Conservation (phyloP, 2,329 filamentous ascomycete genomes). For the Botryotinia narcissicola region DNA sequence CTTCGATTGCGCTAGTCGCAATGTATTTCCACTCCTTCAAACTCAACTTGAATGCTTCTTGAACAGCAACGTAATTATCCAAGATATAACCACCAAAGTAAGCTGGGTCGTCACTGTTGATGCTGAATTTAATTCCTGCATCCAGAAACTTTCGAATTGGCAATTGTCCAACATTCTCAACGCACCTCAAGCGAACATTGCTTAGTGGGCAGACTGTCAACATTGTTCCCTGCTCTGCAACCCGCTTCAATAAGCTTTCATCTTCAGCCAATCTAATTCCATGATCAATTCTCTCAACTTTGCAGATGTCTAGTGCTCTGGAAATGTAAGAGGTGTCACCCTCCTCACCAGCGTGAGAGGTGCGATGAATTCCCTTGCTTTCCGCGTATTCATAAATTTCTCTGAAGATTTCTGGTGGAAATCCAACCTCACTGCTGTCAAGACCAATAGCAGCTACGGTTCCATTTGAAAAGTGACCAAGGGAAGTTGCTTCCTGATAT, state of each 20-base stretch:
- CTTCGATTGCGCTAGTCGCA: constrained; percentile 58
- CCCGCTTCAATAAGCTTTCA: constrained; percentile 52
- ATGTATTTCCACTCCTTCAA: constrained; percentile 67
- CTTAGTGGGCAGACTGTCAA: constrained; percentile 72
- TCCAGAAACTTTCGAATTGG: constrained; percentile 46
- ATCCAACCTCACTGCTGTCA: constrained; percentile 60
- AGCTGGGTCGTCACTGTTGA: constrained; percentile 50
- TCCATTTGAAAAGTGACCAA: constrained; percentile 50
- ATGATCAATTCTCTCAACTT: constrained; percentile 69
- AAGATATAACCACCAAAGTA: constrained; percentile 71
- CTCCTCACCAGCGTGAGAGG: constrained; percentile 75
- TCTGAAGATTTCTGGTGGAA: constrained; percentile 58
- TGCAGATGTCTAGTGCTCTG: constrained; percentile 59
- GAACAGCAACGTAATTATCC: constrained; percentile 73
- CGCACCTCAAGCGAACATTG: constrained; percentile 59
- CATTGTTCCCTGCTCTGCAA: constrained; percentile 57
- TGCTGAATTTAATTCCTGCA: constrained; percentile 46
- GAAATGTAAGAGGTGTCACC: constrained; percentile 65
- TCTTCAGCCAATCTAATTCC: constrained; percentile 66
- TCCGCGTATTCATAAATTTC: constrained; percentile 58
- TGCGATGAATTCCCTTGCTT: constrained; percentile 56
- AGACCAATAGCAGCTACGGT: constrained; percentile 63
- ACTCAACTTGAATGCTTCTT: constrained; percentile 64
- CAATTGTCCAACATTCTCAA: constrained; percentile 44
- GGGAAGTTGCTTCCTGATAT: constrained; percentile 44